Percentiles rank a stretch among this genome's conserved stretches.
These are phyloP conservation scores for Castanea crenata DNA, from an alignment of 306 rosid species.

Conservation along the genomic window DNA sequence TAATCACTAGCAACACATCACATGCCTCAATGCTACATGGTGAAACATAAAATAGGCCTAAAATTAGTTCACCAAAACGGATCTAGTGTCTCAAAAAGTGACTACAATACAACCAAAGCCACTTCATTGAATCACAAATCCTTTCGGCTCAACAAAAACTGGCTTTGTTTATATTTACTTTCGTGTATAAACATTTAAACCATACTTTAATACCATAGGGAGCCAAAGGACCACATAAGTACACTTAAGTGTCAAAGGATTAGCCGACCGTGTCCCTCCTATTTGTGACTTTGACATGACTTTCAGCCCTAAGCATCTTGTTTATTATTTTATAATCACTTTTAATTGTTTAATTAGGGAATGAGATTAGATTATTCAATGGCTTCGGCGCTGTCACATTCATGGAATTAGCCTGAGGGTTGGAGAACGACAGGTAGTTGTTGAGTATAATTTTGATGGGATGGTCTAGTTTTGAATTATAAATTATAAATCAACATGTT, in stretches of 20 bases:
- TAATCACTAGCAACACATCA: conserved; percentile 43
- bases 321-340: conserved; percentile 14
- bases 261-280: conserved; percentile 36
- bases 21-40: conserved; percentile 34
- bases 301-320: conserved; percentile 27
- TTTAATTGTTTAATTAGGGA: conserved; percentile 3
- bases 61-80: conserved; percentile 46
- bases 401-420: conserved; percentile 13
- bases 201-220: conserved; percentile 14
- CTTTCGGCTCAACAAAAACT: conserved; percentile 3
- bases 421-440: not conserved
- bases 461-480: not conserved
- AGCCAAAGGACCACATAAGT: conserved; percentile 32
- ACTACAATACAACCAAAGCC: conserved; percentile 47
- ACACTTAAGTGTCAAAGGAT: conserved; percentile 38
- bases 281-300: conserved; percentile 7
- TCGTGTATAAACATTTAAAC: conserved; percentile 10
- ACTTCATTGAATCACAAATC: conserved; percentile 33
- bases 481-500: not conserved
- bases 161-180: conserved; percentile 16
- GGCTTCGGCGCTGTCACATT: conserved; percentile 10
- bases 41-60: conserved; percentile 40
- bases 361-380: conserved; percentile 13
- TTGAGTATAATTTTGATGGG: not conserved
- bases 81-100: conserved; percentile 65